phyloP scores from a whole-genome alignment of 2,329 filamentous ascomycete genomes.

The Alternaria hordeiaustralica region DNA sequence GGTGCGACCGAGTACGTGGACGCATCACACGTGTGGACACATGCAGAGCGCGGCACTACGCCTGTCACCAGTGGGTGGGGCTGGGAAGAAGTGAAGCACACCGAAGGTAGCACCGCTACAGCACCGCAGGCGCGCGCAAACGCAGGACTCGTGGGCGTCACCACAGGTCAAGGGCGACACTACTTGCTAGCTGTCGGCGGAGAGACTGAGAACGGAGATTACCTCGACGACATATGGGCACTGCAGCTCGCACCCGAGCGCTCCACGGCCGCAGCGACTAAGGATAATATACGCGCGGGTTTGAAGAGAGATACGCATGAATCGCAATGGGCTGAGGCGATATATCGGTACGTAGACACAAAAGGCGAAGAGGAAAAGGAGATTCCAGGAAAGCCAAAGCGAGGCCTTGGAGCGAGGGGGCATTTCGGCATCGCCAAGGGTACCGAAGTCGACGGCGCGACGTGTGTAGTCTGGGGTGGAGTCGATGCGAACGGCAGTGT shows the following conservation, averaged over 20 bases:
- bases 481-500: slow-evolving; percentile 52
- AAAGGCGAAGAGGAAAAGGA: slow-evolving; percentile 53
- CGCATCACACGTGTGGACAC: slow-evolving; percentile 43
- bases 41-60: slow-evolving; percentile 44
- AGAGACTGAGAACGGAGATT: slow-evolving; percentile 34
- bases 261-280: slow-evolving; percentile 56
- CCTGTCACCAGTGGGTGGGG: slow-evolving; percentile 43
- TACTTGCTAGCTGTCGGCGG: slow-evolving; percentile 62
- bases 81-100: slow-evolving; percentile 37
- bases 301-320: slow-evolving; percentile 56
- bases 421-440: slow-evolving; percentile 49
- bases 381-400: slow-evolving; percentile 45
- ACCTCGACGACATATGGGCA: slow-evolving; percentile 58
- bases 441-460: slow-evolving; percentile 56
- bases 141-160: slow-evolving; percentile 55
- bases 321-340: slow-evolving; percentile 59
- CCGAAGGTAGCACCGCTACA: slow-evolving; percentile 8
- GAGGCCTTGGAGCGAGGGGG: slow-evolving; percentile 51
- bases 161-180: slow-evolving; percentile 59
- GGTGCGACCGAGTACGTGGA: slow-evolving; percentile 41
- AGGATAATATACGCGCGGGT: slow-evolving; percentile 57
- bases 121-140: slow-evolving; percentile 52
- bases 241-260: slow-evolving; percentile 59
- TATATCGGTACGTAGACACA: slow-evolving; percentile 55
- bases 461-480: slow-evolving; percentile 62